A percentile compares a stretch with the other conserved stretches of the same genome.
phyloP scores from a whole-genome alignment of 179 eudicot species.

The Beta lomatogona region DNA sequence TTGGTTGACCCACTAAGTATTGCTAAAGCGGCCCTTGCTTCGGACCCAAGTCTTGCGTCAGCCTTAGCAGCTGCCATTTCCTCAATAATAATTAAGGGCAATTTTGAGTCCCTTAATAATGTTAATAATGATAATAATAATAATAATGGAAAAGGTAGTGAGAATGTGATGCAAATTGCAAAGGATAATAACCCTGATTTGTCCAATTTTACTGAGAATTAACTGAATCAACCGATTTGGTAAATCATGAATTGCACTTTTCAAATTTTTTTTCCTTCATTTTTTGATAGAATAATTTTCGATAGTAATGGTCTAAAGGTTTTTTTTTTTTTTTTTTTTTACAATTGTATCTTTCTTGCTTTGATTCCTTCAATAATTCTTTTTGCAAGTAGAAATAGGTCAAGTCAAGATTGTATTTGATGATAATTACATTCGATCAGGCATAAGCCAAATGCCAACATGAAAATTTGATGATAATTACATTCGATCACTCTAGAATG shows the following conservation, averaged over 20 bases:
- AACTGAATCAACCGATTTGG: background rate
- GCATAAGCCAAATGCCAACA: no score
- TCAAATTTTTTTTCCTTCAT: background rate
- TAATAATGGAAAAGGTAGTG: slow-evolving; percentile 19
- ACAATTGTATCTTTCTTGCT: no score
- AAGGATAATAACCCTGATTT: slow-evolving; percentile 23
- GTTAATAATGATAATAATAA: slow-evolving; percentile 25
- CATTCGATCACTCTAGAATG: no score
- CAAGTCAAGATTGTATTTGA: background rate
- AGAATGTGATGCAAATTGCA: slow-evolving; percentile 8
- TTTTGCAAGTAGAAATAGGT: background rate
- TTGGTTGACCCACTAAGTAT: slow-evolving; percentile 29
- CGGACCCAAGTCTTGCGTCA: slow-evolving; percentile 55
- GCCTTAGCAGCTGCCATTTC: slow-evolving; percentile 60
- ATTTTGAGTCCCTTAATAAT: slow-evolving; percentile 18
- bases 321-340: no score
- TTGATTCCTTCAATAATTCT: background rate
- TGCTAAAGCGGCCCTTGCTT: slow-evolving; percentile 50
- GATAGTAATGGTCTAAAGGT: no score
- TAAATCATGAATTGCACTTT: background rate
- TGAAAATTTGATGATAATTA: no score
- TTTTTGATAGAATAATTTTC: no score
- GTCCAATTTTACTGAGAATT: slow-evolving; percentile 24
- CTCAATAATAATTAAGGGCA: slow-evolving; percentile 47
- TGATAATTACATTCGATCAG: no score